A percentile compares a stretch with the other conserved stretches of the same genome.
Evolutionary conservation across 352 stramenopile genomes (phyloP).

Genomic region (Phytophthora ohioensis): DNA sequence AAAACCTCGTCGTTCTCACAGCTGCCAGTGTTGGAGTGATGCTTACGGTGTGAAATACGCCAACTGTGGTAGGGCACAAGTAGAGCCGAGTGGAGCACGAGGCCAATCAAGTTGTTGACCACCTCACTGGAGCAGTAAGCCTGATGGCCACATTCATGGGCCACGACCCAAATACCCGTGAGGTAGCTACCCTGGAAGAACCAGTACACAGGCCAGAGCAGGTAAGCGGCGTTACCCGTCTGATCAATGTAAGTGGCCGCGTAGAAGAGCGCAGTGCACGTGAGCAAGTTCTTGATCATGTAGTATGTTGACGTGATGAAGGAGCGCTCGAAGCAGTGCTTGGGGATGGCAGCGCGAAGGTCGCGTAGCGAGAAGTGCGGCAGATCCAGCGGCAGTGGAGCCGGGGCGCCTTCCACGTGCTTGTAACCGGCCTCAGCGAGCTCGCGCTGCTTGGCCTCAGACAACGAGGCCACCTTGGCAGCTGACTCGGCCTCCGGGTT

Average conservation of each 20-base stretch:
- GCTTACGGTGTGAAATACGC: constrained; percentile 95
- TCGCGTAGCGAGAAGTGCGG: constrained; percentile 91
- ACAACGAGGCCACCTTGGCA: constrained; percentile 31
- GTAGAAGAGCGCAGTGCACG: constrained; percentile 92
- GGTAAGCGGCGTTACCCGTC: constrained; percentile 52
- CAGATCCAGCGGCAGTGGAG: constrained; percentile 81
- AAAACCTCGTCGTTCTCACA: constrained; percentile 99
- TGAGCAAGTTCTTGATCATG: constrained; percentile 91
- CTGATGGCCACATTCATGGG: constrained; percentile 98
- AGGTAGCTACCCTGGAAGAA: constrained; percentile 98
- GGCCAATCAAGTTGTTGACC: constrained; percentile 97
- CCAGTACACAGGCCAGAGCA: constrained; percentile 96
- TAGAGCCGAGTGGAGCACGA: constrained; percentile 96
- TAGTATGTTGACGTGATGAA: constrained; percentile 93
- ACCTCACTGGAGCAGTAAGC: constrained; percentile 94
- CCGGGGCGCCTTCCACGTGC: constrained; percentile 76
- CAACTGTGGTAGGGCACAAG: constrained; percentile 99
- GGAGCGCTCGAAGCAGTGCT: constrained; percentile 97
- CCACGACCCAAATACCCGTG: constrained; percentile 97
- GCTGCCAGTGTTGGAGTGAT: constrained; percentile 96
- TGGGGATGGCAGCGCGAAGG: constrained; percentile 91
- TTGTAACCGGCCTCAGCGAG: constrained; percentile 74
- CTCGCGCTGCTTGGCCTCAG: constrained; percentile 54
- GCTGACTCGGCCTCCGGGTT: constrained; percentile 61
- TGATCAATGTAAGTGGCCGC: constrained; percentile 77